Evolutionary conservation across 192 early-diverging fungal species (phyloP), one percentile per base, ranked within the genome.

Genomic region (Oehlia diaphana): DNA sequence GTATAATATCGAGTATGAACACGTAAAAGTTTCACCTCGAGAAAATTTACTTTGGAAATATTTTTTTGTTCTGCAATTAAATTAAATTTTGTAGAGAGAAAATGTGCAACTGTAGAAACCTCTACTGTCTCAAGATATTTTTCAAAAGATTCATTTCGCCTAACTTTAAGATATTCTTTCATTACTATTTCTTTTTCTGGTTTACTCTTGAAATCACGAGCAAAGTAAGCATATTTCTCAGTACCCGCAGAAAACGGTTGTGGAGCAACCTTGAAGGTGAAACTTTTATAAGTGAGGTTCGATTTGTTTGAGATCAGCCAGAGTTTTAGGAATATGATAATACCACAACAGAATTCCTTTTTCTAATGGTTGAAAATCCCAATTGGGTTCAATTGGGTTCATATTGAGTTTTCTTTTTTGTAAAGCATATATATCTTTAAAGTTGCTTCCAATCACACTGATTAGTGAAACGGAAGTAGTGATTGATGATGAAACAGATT

Each of bases 151-250:
- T 31, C 1, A 31, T 31, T 31, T 31, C 31, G 31, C 31, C 31
- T 1, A 2, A 31, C 31, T 31, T 31, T 31, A 31, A 31, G 31
- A 1, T 31, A 31, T 31, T 31, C 31, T 31, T 31, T 77, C 31
- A 77, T 64, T 21, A 77, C 76, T 2, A 77, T 47, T 66, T 44
- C 66, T 47, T 67, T 9, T 23, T 19, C 14, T 50, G 44, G 64
- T 35, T 9, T 26, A 14, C 42, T 47, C 13, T 8, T 77, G n/a
- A 16, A 33, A 31, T 66, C 21, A 64, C 65, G 6, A 10, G 39
- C 76, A 77, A 77, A 77, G 49, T 77, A 77, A 33, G 76, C 76
- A 47, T 66, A 77, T 66, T 33, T 64, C 49, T 77, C 76, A 31
- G 35, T 13, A 47, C 76, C 76, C 0, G 35, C 33, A 23, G 74